Evolutionary conservation across 2,329 filamentous ascomycete genomes (phyloP).

Genomic region (Xylaria sp.): DNA sequence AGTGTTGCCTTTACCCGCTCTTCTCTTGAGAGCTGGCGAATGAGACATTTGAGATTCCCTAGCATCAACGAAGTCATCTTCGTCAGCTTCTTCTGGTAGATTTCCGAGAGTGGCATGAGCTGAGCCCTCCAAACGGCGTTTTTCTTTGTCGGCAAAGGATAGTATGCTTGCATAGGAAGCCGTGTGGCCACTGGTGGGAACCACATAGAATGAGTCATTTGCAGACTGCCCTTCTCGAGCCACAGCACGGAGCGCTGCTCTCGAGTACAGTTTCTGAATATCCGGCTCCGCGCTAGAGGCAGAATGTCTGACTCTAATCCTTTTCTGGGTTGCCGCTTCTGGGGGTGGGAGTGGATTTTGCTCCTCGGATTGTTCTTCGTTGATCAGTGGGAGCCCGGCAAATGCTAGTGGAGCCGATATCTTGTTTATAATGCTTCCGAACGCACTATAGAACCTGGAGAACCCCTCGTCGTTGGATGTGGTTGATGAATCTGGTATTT

Average conservation of each 20-base stretch:
- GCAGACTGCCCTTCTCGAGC: slow-evolving; percentile 73
- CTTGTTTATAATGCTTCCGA: slow-evolving; percentile 87
- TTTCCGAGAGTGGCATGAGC: slow-evolving; percentile 52
- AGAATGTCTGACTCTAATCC: slow-evolving; percentile 52
- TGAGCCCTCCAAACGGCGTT: slow-evolving; percentile 66
- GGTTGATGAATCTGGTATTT: slow-evolving; percentile 44
- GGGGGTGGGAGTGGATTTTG: slow-evolving; percentile 51
- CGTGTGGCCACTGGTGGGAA: slow-evolving; percentile 90
- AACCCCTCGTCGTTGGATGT: slow-evolving; percentile 78
- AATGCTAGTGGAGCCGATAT: slow-evolving; percentile 93
- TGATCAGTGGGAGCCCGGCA: slow-evolving; percentile 83
- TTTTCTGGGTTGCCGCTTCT: slow-evolving; percentile 54
- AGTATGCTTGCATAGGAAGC: slow-evolving; percentile 94
- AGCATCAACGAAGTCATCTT: slow-evolving; percentile 92
- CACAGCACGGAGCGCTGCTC: slow-evolving; percentile 83
- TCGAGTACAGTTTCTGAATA: slow-evolving; percentile 84
- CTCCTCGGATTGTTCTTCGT: slow-evolving; percentile 61
- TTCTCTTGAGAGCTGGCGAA: slow-evolving; percentile 56
- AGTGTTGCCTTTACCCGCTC: slow-evolving; percentile 54
- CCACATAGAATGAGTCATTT: slow-evolving; percentile 90
- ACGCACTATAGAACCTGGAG: slow-evolving; percentile 89
- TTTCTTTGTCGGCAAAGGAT: slow-evolving; percentile 74
- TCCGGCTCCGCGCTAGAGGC: slow-evolving; percentile 71
- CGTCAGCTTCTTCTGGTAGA: slow-evolving; percentile 68
- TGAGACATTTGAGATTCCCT: slow-evolving; percentile 69